Percentiles rank a stretch among this genome's conserved stretches.
Conservation (phyloP, 2,329 filamentous ascomycete species). For the Cadophora luteo-olivacea region DNA sequence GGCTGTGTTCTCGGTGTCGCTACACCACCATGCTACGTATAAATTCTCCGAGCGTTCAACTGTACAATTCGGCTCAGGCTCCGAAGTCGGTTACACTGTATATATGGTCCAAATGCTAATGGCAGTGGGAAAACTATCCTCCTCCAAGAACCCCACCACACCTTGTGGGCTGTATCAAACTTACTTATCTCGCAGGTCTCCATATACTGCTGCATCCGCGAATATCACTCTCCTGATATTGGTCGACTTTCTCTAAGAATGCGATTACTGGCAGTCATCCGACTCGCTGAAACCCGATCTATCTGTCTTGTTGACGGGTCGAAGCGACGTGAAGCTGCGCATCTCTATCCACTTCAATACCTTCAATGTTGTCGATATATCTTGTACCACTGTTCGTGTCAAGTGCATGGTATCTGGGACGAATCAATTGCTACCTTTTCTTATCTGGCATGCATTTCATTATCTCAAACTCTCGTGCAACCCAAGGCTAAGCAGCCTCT, state of each 20-base stretch:
- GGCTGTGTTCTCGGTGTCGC: not conserved
- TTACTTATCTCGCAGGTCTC: not conserved
- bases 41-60: constrained; percentile 8
- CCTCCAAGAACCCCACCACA: not conserved
- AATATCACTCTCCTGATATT: not conserved
- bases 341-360: not conserved
- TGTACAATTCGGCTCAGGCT: constrained; percentile 16
- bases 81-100: constrained; percentile 12
- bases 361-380: not conserved
- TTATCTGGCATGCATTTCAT: constrained; percentile 15
- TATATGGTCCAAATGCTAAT: not conserved
- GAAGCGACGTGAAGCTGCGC: not conserved
- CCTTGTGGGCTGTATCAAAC: not conserved
- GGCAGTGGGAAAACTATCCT: not conserved
- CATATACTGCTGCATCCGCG: not conserved
- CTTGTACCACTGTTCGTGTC: not conserved
- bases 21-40: not conserved
- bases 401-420: not conserved
- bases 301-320: not conserved
- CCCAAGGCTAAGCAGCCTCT: constrained; percentile 10
- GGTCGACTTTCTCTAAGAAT: not conserved
- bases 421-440: not conserved
- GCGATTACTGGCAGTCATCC: not conserved
- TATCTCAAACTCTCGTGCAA: constrained; percentile 14
- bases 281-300: not conserved